Evolutionary conservation across 2,329 filamentous ascomycete genomes (phyloP), one percentile per base, ranked within the genome.

Genomic region (Pezicula radicicola): DNA sequence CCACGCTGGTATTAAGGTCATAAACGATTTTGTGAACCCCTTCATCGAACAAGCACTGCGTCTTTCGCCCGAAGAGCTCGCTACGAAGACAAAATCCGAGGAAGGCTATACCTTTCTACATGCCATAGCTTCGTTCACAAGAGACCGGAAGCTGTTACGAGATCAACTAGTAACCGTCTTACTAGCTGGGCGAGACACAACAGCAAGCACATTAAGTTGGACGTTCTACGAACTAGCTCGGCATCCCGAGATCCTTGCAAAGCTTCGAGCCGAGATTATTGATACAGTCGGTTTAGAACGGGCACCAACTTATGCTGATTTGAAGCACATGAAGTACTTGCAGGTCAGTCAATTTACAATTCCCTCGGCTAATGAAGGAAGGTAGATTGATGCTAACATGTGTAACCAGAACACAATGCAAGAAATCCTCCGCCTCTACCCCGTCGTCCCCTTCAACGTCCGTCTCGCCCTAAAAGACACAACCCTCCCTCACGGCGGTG

Each of bases 321-420:
- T 96, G 53, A 96, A 96, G 75, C 79, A 79, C 58, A 96, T 96
- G 91, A 87, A 88, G 62, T 96, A 93, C 67, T 80, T 94, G 15
- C 75, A 71, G 44, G 72, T 66, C 52, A 33, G 52, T 55, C 42
- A 19, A n/a, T n/a, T n/a, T 36, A 18, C 36, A 21, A 19, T 2
- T 33, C 3, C 16, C 40, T 27, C 28, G 6, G 18, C 37, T 43
- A 25, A 10, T 18, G 15, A 5, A 42, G 13, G 36, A 42, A 18
- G 36, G 40, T 8, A 30, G 13, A 7, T 33, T 37, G 28, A 27
- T 15, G 13, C 43, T 55, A 51, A 58, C 9, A 35, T 13, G 3
- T 19, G 3, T 33, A 18, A n/a, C 52, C 75, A 83, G 68, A 76
- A 85, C 61, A 72, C 88, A 46, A 78, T 95, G 61, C 87, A 89